Conservation (phyloP, 106 monocot species). For the Acanthochlamys bracteata region DNA sequence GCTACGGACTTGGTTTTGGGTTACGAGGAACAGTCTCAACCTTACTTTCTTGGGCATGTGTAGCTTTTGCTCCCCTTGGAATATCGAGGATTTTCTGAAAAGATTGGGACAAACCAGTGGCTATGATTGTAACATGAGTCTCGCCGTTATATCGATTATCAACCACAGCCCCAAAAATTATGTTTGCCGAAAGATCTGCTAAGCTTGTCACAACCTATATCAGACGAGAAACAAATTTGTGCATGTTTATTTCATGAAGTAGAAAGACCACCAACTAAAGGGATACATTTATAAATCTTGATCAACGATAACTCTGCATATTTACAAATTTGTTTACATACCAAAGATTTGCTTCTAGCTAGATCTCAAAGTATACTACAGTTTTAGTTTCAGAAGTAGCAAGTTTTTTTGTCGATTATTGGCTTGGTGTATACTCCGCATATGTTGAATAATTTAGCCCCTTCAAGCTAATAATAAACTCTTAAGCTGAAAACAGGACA, state of each 20-base stretch:
- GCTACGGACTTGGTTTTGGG: background rate
- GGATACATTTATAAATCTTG: background rate
- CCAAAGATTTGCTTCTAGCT: too few species aligned
- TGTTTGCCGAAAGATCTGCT: conserved; percentile 95
- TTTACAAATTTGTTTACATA: background rate
- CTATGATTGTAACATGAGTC: conserved; percentile 91
- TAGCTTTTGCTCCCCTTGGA: conserved; percentile 13
- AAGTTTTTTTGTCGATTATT: too few species aligned
- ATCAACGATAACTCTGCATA: background rate
- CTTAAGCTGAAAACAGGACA: too few species aligned
- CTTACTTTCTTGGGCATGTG: conserved; percentile 9
- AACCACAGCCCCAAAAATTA: conserved; percentile 98
- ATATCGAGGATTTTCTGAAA: conserved; percentile 36
- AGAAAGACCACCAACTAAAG: background rate
- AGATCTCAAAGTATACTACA: too few species aligned
- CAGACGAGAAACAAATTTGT: background rate
- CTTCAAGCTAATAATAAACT: too few species aligned
- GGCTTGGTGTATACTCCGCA: too few species aligned
- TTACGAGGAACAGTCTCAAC: background rate
- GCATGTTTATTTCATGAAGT: background rate
- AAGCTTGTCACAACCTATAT: conserved; percentile 88
- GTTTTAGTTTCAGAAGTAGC: too few species aligned
- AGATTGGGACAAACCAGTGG: conserved; percentile 85
- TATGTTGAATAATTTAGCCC: too few species aligned
- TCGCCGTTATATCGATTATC: conserved; percentile 89